Base-by-base conservation (phyloP, 345 rosid genomes). In the Stellera chamaejasme region DNA sequence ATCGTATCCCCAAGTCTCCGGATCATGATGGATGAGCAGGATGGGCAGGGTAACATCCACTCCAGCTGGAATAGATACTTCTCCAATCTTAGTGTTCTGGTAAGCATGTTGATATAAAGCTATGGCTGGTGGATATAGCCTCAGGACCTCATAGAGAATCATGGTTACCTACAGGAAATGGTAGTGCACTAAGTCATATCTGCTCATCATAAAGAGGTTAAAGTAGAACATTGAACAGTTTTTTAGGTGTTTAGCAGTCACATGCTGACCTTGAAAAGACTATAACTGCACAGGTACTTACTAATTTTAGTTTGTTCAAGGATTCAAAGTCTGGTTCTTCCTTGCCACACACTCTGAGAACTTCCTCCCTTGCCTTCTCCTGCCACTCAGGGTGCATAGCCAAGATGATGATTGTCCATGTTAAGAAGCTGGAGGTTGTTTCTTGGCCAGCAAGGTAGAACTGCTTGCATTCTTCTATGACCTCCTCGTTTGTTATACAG, bases 391-490 rank as follows among this genome's bases (percentile, higher is more conserved):
- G 79, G 52, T 84, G 85, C 75, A 73, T 77, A 25, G 77, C 60
- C 15, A 84, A 56, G 19, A 81, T 55, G 27, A 81, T 45, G 58
- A 72, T 52, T 1, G 81, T 73, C 91, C 87, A 77, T 3, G 78
- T 74, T 26, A 77, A 58, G 72, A 51, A 69, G 66, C 63, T 74
- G 4, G 78, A 49, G 32, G 83, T 79, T 43, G 90, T 81, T 68
- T 81, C 87, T 62, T 84, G 82, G 32, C 90, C 87, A 5, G 83
- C 83, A 5, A 73, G 48, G 71, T 77, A 75, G 56, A 81, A 77
- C 52, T 60, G 46, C 55, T 81, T 81, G 68, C 91, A 79, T 60
- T 82, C 83, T 66, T 75, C 85, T 43, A 73, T 45, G 11, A 77
- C 66, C n/a, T 82, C 79, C 46, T 75, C 76, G 43, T 70, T 52